phyloP scores from a whole-genome alignment of 2,329 filamentous ascomycete genomes.

The Fusarium verrucosum region DNA sequence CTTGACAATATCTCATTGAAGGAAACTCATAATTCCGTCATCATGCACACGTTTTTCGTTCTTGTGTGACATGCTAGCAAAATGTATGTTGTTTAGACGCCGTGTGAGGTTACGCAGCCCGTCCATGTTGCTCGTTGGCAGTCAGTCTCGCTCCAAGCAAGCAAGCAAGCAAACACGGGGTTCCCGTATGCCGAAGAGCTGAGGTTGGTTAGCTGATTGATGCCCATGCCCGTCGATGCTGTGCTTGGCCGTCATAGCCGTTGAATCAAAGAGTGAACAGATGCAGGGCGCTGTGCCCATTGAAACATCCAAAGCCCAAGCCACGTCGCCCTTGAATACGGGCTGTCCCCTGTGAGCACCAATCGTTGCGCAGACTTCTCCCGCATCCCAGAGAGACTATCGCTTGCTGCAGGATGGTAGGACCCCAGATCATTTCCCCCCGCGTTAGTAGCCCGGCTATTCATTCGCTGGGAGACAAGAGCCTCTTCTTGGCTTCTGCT shows the following conservation, averaged over 20 bases:
- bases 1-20: neutral
- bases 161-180: constrained; percentile 28
- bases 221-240: neutral
- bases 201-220: neutral
- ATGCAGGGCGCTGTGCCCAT: constrained; percentile 12
- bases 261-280: constrained; percentile 22
- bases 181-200: neutral
- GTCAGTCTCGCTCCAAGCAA: constrained; percentile 7
- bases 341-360: constrained; percentile 27
- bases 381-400: constrained; percentile 25
- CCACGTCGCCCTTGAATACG: constrained; percentile 38
- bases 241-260: neutral
- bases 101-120: constrained; percentile 24
- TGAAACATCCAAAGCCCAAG: constrained; percentile 29
- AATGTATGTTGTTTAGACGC: constrained; percentile 16
- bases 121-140: constrained; percentile 1
- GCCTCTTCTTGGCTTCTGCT: constrained; percentile 26
- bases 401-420: constrained; percentile 11
- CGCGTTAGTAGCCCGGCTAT: constrained; percentile 14
- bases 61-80: constrained; percentile 15
- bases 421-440: constrained; percentile 11
- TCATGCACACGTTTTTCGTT: constrained; percentile 17
- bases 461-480: constrained; percentile 29
- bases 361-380: constrained; percentile 25
- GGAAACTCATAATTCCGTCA: constrained; percentile 24